Percentiles rank a stretch among this genome's conserved stretches.
These are phyloP conservation scores for Xanthoceras sorbifolium DNA, from an alignment of 345 rosid species.

Conservation along the genomic window DNA sequence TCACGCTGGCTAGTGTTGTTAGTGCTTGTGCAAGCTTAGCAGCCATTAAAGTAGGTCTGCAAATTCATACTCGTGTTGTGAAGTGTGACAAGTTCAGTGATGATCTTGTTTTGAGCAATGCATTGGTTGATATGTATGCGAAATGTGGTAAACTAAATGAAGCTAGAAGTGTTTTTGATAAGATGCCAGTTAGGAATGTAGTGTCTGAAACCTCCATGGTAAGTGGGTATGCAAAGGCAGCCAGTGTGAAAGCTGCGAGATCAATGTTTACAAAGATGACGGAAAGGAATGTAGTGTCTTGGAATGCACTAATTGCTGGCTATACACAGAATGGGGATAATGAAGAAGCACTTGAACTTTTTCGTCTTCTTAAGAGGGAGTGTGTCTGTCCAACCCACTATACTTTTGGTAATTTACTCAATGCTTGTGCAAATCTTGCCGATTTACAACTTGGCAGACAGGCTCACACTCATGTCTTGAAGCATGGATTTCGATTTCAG, in stretches of 20 bases:
- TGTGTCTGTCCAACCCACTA: constrained; percentile 75
- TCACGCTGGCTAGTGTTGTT: constrained; percentile 74
- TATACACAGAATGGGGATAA: constrained; percentile 83
- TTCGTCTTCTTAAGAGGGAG: constrained; percentile 68
- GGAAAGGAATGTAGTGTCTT: constrained; percentile 74
- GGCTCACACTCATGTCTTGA: constrained; percentile 80
- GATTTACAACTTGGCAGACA: constrained; percentile 84
- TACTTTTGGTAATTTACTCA: constrained; percentile 82
- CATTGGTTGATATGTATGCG: constrained; percentile 83
- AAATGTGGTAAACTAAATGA: constrained; percentile 57
- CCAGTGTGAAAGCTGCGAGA: constrained; percentile 67
- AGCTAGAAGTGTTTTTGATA: constrained; percentile 72
- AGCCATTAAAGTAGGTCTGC: constrained; percentile 56
- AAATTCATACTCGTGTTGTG: constrained; percentile 64
- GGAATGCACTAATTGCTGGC: constrained; percentile 96
- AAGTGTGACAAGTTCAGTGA: constrained; percentile 54
- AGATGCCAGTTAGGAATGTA: constrained; percentile 57
- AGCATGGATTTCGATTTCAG: constrained; percentile 76
- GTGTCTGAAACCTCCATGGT: constrained; percentile 88
- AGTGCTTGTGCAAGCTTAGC: constrained; percentile 84
- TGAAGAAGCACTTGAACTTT: constrained; percentile 73
- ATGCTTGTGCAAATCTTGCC: constrained; percentile 86
- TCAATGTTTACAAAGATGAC: constrained; percentile 73
- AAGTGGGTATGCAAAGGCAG: constrained; percentile 76
- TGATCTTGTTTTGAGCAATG: constrained; percentile 75